Evolutionary conservation across 495 filamentous ascomycete species (phyloP), one percentile per base, ranked within the genome.

Genomic region (Lasiosphaeria miniovina): DNA sequence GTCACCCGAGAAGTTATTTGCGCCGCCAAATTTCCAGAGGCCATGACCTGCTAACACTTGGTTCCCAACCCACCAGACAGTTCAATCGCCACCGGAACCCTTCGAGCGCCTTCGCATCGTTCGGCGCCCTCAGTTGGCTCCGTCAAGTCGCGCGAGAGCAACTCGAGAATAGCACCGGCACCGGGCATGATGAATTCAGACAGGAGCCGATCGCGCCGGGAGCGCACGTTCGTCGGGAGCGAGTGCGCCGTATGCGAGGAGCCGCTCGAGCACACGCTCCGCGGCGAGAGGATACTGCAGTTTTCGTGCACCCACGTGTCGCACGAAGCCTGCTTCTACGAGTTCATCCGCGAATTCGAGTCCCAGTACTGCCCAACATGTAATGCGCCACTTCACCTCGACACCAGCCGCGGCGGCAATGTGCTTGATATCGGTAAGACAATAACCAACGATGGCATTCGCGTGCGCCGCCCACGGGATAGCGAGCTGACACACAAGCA

Each of bases 241-340:
- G 88, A 93, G 75, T 99, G 94, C 73, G 90, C 93, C 51, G 92
- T 97, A 11, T 99, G 94, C 71, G 94, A 99, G 68, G 94, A 99
- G 71, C 95, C 93, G 8, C 75, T 99, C 62, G 94, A 99, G 70
- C 94, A 99, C 69, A 99, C 92, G 11, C 80, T 99, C 45, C 90
- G 91, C 12, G 95, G 95, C 53, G 94, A 99, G 75, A 86, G 91
- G 58, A 90, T 99, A 54, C 81, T 99, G 55, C 95, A 98, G 69
- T 93, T 99, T 67, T 96, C 94, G 33, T 99, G 94, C 73, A 82
- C 86, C 10, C 94, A 99, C 71, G 95, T 99, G 38, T 90, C 93
- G 14, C 94, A 99, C 68, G 94, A 98, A 71, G 95, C 95, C 17
- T 99, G 94, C 75, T 99, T 99, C 72, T 99, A 98, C 74, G 95